These are phyloP conservation scores for Hippophae gyantsensis DNA, from an alignment of 306 rosid genomes.

Conservation along the genomic window DNA sequence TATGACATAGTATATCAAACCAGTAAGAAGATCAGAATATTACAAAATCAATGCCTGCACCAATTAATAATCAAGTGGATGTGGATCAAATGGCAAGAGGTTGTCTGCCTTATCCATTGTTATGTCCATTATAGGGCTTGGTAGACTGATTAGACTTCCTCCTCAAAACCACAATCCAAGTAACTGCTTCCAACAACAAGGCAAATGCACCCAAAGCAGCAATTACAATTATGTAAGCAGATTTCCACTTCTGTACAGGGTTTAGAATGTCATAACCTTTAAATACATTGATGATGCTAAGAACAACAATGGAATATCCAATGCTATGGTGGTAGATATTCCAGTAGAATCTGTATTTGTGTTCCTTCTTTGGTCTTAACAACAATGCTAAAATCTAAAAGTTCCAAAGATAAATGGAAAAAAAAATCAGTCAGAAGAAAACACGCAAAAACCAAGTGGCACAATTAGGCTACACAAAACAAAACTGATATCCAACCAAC, in stretches of 20 bases:
- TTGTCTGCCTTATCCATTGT: conserved; percentile 34
- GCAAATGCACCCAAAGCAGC: conserved; percentile 41
- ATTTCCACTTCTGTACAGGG: conserved; percentile 52
- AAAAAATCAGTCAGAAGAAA: conserved; percentile 10
- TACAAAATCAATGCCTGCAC: conserved; percentile 17
- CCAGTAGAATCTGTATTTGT: conserved; percentile 62
- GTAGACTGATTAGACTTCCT: conserved; percentile 41
- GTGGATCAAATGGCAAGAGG: conserved; percentile 8
- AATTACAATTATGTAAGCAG: conserved; percentile 34
- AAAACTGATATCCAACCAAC: neutral
- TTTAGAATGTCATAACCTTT: conserved; percentile 48
- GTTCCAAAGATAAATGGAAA: neutral
- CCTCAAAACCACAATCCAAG: conserved; percentile 64
- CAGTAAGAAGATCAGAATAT: neutral
- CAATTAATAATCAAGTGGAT: neutral
- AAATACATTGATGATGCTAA: conserved; percentile 63
- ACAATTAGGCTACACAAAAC: neutral
- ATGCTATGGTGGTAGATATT: conserved; percentile 71
- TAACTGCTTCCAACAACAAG: conserved; percentile 50
- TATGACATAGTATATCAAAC: conserved; percentile 3
- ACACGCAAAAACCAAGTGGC: neutral
- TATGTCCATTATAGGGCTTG: conserved; percentile 40
- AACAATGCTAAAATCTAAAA: conserved; percentile 67
- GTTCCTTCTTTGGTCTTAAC: conserved; percentile 64
- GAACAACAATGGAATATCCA: conserved; percentile 46